Evolutionary conservation across 305 asterid genomes (phyloP), one percentile per base, ranked within the genome.

Genomic region (Fraxinus nigra): DNA sequence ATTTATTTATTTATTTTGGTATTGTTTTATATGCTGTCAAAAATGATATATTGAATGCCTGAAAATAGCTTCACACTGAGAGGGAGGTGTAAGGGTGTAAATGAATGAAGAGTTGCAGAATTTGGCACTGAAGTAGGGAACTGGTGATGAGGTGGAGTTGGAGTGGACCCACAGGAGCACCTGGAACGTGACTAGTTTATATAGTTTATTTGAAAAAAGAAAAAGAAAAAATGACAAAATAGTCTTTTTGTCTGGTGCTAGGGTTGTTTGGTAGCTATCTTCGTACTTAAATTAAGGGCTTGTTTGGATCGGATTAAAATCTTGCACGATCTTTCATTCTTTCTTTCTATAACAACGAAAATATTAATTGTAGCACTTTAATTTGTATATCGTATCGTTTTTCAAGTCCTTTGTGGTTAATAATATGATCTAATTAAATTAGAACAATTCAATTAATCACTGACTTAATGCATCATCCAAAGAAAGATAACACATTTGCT

Each of bases 91-190:
- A 79, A 87, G 69, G 86, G 75, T 4, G 74, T 67, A 51, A 38
- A 18, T 54, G 67, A 43, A 26, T 18, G 59, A 10, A 80, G 30
- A 20, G 72, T 7, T 2, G 33, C 16, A 79, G 2, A 78, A 38
- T 20, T 78, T 14, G 84, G 87, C 38, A 46, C 38, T 34, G 81
- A 83, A 86, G 78, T 77, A 76, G 65, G 82, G 85, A 61, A 9
- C 0, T 65, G 80, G 65, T 75, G 75, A 28, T 43, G 13, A 78
- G 75, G 82, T 77, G 51, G 65, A 79, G 82, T 65, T 80, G 77
- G 78, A 72, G 43, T 43, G 18, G 82, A 81, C 48, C 72, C 78
- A 74, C 76, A 82, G 70, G 28, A 35, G 34, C 90, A 87, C 87
- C 88, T 83, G 90, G 83, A 72, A 37, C 63, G 61, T 82, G 86